Conservation (phyloP, 1,284 basidiomycete species). For the Hypsizygus ulmarius region DNA sequence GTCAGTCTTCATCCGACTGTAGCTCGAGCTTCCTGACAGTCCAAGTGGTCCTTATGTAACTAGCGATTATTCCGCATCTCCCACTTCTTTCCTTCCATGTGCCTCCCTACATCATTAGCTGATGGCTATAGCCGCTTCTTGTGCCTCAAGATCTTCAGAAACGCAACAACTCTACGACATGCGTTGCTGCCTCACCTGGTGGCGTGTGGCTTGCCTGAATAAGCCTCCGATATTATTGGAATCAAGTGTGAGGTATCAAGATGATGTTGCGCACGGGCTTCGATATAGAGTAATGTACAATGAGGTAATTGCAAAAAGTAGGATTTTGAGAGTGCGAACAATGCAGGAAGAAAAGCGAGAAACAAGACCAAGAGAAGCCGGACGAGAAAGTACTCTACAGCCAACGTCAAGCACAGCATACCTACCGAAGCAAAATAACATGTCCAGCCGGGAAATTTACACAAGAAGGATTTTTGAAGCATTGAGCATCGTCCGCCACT, state of each 20-base stretch:
- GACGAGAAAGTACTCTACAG: too few relatives aligned
- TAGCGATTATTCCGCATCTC: constrained; percentile 26
- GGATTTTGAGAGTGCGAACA: too few relatives aligned
- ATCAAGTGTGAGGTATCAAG: background rate
- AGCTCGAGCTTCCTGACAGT: constrained; percentile 3
- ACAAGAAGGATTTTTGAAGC: too few relatives aligned
- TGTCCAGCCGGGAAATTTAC: too few relatives aligned
- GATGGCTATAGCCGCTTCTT: constrained; percentile 19
- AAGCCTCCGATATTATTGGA: constrained; percentile 22
- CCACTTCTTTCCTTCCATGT: constrained; percentile 18
- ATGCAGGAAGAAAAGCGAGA: too few relatives aligned
- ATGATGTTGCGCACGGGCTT: constrained; percentile 11
- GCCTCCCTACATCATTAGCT: constrained; percentile 19
- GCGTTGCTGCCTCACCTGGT: constrained; percentile 17
- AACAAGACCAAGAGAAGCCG: too few relatives aligned
- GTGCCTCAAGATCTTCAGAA: constrained; percentile 20
- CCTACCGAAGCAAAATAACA: background rate
- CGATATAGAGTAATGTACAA: background rate
- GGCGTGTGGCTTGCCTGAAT: constrained; percentile 19
- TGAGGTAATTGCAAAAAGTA: too few relatives aligned
- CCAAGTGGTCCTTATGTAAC: constrained; percentile 24
- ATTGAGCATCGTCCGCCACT: constrained; percentile 41
- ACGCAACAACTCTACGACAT: constrained; percentile 10
- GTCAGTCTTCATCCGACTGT: constrained; percentile 3
- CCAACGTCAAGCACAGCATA: background rate